A percentile compares a stretch with the other conserved stretches of the same genome.
phyloP scores from a whole-genome alignment of 352 stramenopile species.

The Phytophthora megakarya region DNA sequence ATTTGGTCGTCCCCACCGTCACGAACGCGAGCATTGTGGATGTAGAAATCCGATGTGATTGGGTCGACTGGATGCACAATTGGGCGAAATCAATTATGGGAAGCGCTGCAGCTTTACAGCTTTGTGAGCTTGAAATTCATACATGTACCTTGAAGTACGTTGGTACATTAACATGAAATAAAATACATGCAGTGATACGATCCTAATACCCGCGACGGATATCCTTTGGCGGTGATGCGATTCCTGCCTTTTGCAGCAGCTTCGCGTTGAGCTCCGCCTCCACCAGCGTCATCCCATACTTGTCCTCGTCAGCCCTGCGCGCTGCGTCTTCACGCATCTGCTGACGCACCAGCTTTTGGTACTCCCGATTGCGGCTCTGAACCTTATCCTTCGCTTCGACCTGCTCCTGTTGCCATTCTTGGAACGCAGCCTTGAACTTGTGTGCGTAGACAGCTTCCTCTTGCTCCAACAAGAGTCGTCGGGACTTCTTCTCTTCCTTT shows the following conservation, averaged over 20 bases:
- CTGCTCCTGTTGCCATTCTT: conserved; percentile 50
- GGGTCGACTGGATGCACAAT: too few relatives aligned
- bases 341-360: conserved; percentile 50
- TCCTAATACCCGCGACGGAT: too few relatives aligned
- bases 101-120: too few relatives aligned
- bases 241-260: conserved; percentile 48
- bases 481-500: conserved; percentile 45
- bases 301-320: conserved; percentile 54
- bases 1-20: conserved; percentile 95
- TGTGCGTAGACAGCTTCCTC: conserved; percentile 51
- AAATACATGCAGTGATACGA: too few relatives aligned
- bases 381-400: conserved; percentile 33
- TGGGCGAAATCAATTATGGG: too few relatives aligned
- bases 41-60: too few relatives aligned
- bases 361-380: conserved; percentile 42
- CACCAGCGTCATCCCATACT: conserved; percentile 67
- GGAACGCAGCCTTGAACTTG: conserved; percentile 52
- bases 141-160: too few relatives aligned
- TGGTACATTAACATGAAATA: too few relatives aligned
- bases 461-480: conserved; percentile 28
- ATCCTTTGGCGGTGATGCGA: conserved; percentile 27
- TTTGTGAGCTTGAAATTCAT: too few relatives aligned
- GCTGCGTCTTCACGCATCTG: conserved; percentile 52
- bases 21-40: conserved; percentile 76
- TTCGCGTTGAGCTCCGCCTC: conserved; percentile 63